phyloP scores from a whole-genome alignment of 352 stramenopile species.

The Pythium phragmiticola region DNA sequence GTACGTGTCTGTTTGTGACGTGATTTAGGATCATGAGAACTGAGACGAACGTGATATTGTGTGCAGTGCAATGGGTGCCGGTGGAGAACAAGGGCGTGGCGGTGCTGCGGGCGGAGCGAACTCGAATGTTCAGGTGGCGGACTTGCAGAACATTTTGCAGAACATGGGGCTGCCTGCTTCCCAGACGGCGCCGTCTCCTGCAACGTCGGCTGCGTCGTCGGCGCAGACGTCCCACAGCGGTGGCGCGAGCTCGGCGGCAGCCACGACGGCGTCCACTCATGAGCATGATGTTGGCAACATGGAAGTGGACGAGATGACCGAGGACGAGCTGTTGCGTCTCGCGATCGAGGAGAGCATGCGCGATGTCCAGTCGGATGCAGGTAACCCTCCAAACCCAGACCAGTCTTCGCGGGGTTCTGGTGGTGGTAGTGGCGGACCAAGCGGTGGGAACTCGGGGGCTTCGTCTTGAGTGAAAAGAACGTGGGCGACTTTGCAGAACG shows the following conservation, averaged over 20 bases:
- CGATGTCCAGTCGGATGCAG: conserved; percentile 59
- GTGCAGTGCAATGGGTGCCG: conserved; percentile 65
- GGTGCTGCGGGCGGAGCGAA: conserved; percentile 24
- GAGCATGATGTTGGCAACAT: conserved; percentile 79
- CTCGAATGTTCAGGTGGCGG: conserved; percentile 74
- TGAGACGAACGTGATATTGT: not conserved
- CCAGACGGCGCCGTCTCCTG: conserved; percentile 66
- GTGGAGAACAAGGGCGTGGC: conserved; percentile 59
- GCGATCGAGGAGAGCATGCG: conserved; percentile 89
- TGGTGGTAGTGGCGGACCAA: conserved; percentile 22
- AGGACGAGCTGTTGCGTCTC: conserved; percentile 81
- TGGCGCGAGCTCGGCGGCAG: conserved; percentile 61
- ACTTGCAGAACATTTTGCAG: conserved; percentile 87
- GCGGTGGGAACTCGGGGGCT: conserved; percentile 43
- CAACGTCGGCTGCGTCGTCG: conserved; percentile 71
- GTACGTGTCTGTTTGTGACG: conserved; percentile 22
- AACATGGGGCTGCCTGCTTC: conserved; percentile 82
- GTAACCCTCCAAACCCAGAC: conserved; percentile 50
- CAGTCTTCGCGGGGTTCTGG: conserved; percentile 25
- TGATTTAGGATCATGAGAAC: not conserved
- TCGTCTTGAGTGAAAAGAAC: conserved; percentile 38
- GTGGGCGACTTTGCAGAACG: not conserved
- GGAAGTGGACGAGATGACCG: conserved; percentile 86
- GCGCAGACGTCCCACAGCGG: conserved; percentile 71
- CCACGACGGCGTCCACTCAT: conserved; percentile 70